Base-by-base conservation (phyloP, 805 yeast species). In the Vanderwaltozyma yarrowii region DNA sequence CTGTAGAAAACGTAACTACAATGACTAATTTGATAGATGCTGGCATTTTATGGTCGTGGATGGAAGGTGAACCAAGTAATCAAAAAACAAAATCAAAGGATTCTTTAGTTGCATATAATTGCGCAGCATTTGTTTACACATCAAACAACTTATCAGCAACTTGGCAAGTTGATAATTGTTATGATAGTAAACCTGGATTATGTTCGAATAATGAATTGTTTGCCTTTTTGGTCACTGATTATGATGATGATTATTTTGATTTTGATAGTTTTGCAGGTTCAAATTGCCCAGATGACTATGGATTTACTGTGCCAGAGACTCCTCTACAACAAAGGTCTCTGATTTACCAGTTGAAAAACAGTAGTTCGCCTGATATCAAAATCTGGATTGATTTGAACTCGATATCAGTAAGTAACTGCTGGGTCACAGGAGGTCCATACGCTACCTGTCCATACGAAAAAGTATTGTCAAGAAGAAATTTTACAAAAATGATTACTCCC, bases 311-410 rank as follows among this genome's bases (percentile, higher is more conserved):
- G 0, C 88, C 88, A 0, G 49, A 51, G 8, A 62, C 73, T 2
- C 69, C 83, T 2, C 39, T 69, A 3, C 71, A 76, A 36, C 73
- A 73, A 39, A 42, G 36, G 3, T 49, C 61, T 3, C 31, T 56
- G n/a, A 19, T 40, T 10, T 26, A 42, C 42, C 40, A 39, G 49
- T 26, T 56, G 13, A 18, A 33, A 12, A 34, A 42, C 7, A 16
- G 29, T n/a, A 38, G 38, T 8, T 33, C 39, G 11, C 33, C 30
- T 10, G 42, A 34, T 32, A 20, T 32, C 2, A 41, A 44, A 12
- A 33, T 56, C 12, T 88, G 96, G 96, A 73, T 86, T 3, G 86
- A 85, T 59, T 48, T 86, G 45, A 88, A 89, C 54, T 84, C 88
- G 14, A 68, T 89, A 17, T 72, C 84, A 1, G 76, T 78, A 16